phyloP scores from a whole-genome alignment of 2,329 filamentous ascomycete species.

The Arthrobotrys sinensis region DNA sequence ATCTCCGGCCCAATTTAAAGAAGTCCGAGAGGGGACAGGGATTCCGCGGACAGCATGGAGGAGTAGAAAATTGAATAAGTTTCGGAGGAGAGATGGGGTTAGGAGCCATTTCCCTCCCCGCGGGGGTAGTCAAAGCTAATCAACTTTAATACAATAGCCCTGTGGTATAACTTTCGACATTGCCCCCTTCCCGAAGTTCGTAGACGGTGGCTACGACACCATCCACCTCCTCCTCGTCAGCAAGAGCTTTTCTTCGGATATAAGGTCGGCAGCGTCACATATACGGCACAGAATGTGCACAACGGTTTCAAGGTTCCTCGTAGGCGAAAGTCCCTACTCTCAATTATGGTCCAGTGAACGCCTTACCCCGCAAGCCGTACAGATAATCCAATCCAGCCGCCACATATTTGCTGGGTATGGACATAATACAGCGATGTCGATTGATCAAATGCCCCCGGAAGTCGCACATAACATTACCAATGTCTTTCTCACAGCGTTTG shows the following conservation, averaged over 20 bases:
- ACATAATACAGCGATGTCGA: constrained; percentile 1
- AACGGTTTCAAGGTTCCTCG: background rate
- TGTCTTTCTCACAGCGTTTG: constrained; percentile 3
- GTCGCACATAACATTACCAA: constrained; percentile 4
- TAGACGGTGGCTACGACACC: background rate
- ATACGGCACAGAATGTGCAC: background rate
- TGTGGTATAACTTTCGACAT: constrained; percentile 26
- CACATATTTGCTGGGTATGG: constrained; percentile 37
- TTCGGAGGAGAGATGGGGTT: constrained; percentile 18
- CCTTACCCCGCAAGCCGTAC: background rate
- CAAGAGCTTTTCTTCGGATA: constrained; percentile 25
- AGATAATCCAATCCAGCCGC: constrained; percentile 10
- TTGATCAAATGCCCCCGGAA: background rate
- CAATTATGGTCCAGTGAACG: background rate
- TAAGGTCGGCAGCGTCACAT: background rate
- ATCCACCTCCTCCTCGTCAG: constrained; percentile 19
- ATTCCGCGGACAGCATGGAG: background rate
- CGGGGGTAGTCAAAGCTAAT: background rate
- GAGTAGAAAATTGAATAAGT: background rate
- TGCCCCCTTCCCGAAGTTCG: constrained; percentile 1
- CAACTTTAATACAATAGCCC: background rate
- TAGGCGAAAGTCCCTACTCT: constrained; percentile 1
- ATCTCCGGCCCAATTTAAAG: constrained; percentile 8
- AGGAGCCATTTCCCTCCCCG: background rate
- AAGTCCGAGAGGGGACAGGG: background rate